A percentile compares a stretch with the other conserved stretches of the same genome.
phyloP scores from a whole-genome alignment of 495 filamentous ascomycete genomes.

The Trichoderma gamsii region DNA sequence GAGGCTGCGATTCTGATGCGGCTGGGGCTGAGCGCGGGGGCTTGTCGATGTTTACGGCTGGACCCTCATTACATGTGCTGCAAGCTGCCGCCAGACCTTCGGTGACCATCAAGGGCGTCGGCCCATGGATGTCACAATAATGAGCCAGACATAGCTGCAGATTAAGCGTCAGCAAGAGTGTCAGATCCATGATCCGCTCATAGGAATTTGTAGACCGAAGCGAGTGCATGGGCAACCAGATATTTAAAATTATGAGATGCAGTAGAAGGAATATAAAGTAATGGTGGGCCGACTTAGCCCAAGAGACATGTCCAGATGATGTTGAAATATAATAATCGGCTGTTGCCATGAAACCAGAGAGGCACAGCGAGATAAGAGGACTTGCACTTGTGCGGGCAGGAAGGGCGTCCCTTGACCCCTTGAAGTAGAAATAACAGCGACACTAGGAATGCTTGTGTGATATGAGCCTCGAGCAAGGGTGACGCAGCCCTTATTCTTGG shows the following conservation, averaged over 20 bases:
- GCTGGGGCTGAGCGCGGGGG: not conserved
- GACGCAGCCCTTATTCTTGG: not conserved
- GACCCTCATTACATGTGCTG: constrained; percentile 57
- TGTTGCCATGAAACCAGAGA: not conserved
- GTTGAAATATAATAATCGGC: not conserved
- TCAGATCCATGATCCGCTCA: not conserved
- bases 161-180: not conserved
- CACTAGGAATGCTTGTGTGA: constrained; percentile 3
- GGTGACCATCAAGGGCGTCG: constrained; percentile 91
- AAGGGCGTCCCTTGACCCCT: not conserved
- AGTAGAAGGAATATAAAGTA: not conserved
- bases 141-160: constrained; percentile 87
- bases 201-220: not conserved
- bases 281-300: not conserved
- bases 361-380: not conserved
- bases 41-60: not conserved
- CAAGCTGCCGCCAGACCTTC: constrained; percentile 78
- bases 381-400: not conserved
- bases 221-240: not conserved
- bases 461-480: not conserved
- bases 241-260: not conserved
- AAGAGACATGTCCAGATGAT: not conserved
- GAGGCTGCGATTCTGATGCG: not conserved
- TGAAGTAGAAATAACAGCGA: constrained; percentile 3
- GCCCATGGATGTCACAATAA: constrained; percentile 94